These are phyloP conservation scores for Eleusine indica DNA, from an alignment of 176 grass and related monocot species.

Conservation along the genomic window DNA sequence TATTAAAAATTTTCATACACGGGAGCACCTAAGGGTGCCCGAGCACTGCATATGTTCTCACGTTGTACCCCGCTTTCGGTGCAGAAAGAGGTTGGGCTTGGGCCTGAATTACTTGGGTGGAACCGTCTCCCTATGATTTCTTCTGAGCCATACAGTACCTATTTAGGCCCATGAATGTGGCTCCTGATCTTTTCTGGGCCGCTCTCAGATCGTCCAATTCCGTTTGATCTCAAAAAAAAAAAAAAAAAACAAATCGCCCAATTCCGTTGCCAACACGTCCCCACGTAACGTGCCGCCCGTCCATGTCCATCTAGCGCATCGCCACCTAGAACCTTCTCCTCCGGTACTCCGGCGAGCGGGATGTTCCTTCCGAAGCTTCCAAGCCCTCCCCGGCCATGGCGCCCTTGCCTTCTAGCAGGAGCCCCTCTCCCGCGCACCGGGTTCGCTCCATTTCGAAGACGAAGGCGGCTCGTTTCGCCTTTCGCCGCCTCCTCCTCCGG, in stretches of 20 bases:
- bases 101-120: too few species aligned
- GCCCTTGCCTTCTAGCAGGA: slow-evolving; percentile 13
- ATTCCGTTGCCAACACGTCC: neutral
- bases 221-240: neutral
- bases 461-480: neutral
- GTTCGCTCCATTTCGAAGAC: neutral
- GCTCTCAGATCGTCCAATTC: neutral
- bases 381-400: slow-evolving; percentile 30
- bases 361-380: slow-evolving; percentile 47
- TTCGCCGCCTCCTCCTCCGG: neutral
- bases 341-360: slow-evolving; percentile 31
- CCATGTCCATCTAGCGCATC: neutral
- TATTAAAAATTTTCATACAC: too few species aligned
- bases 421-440: neutral
- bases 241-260: neutral
- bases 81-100: too few species aligned
- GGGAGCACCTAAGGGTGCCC: too few species aligned
- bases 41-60: too few species aligned
- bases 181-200: neutral
- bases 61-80: too few species aligned
- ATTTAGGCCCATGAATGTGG: neutral
- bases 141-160: neutral
- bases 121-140: neutral
- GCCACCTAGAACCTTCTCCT: slow-evolving; percentile 28
- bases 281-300: neutral